Evolutionary conservation across 2,329 filamentous ascomycete genomes (phyloP), one percentile per base, ranked within the genome.

Genomic region (Aspergillus bombycis): DNA sequence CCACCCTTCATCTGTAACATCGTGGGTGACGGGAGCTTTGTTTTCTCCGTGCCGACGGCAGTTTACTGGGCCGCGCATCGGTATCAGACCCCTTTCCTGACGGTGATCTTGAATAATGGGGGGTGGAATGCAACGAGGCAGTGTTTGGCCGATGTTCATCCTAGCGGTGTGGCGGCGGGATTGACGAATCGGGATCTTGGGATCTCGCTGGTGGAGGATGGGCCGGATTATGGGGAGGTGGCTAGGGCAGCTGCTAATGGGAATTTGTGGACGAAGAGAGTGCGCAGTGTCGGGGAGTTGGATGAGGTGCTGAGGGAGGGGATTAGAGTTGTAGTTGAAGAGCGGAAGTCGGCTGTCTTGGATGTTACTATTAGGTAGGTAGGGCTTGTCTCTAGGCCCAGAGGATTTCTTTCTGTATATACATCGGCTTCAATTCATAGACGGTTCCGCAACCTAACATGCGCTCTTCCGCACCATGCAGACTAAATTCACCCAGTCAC

Each of bases 11-110:
- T 65, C 1, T 62, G 61, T n/a, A 62, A 46, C 28, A 65, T 65
- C 9, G 87, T 89, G 11, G 88, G 88, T 3, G 88, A 91, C 68
- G 88, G 88, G 2, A 88, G 85, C 0, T 91, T 83, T 71, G 79
- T 91, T 5, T 90, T 90, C 77, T 84, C 80, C 6, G 85, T 89
- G 0, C 88, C 88, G 0, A 84, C 85, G 0, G 84, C 81, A 9
- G 88, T 90, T 0, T 90, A 90, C 72, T 91, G 88, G 88, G 89
- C 90, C 56, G 82, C 84, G 0, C 82, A 87, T 70, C 81, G 86
- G 38, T 90, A 90, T 72, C 80, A 84, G 2, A 87, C 89, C 57
- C 88, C 88, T 0, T 82, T 90, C 26, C 75, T 91, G 36, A 88
- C 86, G 0, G 85, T 91, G 54, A 85, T 90, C 19, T 73, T 90